A percentile compares a stretch with the other conserved stretches of the same genome.
Conservation (phyloP, 2,329 filamentous ascomycete species). For the Pezicula neosporulosa region DNA sequence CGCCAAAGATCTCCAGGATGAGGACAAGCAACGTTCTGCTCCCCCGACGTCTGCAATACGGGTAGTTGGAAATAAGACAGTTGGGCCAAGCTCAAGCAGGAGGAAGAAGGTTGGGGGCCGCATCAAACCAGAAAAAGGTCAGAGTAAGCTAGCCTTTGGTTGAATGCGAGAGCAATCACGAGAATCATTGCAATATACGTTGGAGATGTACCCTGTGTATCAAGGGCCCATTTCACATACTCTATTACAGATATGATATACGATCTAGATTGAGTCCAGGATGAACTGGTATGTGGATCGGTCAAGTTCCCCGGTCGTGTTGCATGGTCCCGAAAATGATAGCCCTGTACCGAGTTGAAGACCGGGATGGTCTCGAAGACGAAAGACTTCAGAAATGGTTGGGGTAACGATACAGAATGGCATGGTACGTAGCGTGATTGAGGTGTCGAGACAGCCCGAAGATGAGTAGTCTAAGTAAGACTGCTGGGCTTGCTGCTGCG, state of each 20-base stretch:
- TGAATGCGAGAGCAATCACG: conserved; percentile 13
- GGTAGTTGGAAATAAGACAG: conserved; percentile 25
- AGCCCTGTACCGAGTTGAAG: not conserved
- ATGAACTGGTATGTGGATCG: not conserved
- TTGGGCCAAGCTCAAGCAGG: conserved; percentile 20
- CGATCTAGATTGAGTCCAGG: too few relatives aligned
- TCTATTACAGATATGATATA: too few relatives aligned
- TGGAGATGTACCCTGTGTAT: not conserved
- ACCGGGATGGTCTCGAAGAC: too few relatives aligned
- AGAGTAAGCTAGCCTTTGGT: conserved; percentile 56
- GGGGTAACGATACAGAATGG: too few relatives aligned
- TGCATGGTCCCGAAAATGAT: not conserved
- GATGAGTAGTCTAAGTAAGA: too few relatives aligned
- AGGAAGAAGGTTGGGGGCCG: conserved; percentile 22
- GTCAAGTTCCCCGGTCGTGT: not conserved
- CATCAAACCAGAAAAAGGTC: conserved; percentile 46
- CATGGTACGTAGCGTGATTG: too few relatives aligned
- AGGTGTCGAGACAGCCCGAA: too few relatives aligned
- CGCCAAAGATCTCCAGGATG: conserved; percentile 75
- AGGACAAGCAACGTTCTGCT: conserved; percentile 22
- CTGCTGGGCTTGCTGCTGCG: too few relatives aligned
- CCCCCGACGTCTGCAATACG: conserved; percentile 9
- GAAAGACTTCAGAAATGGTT: too few relatives aligned
- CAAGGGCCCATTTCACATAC: too few relatives aligned
- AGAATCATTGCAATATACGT: not conserved